Evolutionary conservation across 768 basidiomycete species (phyloP).

Genomic region (Amanita pseudoporphyria): DNA sequence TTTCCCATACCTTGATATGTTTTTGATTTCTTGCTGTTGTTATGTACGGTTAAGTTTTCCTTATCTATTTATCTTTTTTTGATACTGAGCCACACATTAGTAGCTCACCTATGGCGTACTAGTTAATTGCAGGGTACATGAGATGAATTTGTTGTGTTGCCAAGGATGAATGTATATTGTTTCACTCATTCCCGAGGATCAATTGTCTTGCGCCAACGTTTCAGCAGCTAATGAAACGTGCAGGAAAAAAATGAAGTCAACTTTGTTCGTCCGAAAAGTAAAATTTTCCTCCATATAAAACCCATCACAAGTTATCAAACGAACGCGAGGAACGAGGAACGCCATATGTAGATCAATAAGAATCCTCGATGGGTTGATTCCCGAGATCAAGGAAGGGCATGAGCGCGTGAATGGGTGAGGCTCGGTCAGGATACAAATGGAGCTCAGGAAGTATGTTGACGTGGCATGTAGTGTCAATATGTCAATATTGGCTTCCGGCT

Average conservation of each 20-base stretch:
- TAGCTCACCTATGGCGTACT: not conserved
- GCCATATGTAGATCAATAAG: not conserved
- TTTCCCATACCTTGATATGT: conserved; percentile 11
- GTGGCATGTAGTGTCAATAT: no score
- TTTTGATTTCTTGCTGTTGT: conserved; percentile 13
- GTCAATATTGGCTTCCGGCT: no score
- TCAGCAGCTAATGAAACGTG: no score
- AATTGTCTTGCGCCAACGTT: no score
- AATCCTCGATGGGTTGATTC: no score
- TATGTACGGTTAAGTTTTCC: conserved; percentile 14
- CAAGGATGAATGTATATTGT: not conserved
- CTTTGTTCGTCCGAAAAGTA: no score
- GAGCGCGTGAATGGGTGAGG: no score
- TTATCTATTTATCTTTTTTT: not conserved
- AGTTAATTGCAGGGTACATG: conserved; percentile 1
- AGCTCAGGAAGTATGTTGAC: not conserved
- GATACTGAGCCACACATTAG: not conserved
- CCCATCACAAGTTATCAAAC: not conserved
- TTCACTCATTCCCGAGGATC: no score
- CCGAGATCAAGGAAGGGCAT: no score
- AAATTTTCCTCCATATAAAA: no score
- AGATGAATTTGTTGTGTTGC: not conserved
- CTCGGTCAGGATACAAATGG: no score
- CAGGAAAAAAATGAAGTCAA: no score
- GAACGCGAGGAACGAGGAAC: not conserved